These are phyloP conservation scores for Cupressus sempervirens DNA, from an alignment of 75 land plant species.

Conservation along the genomic window DNA sequence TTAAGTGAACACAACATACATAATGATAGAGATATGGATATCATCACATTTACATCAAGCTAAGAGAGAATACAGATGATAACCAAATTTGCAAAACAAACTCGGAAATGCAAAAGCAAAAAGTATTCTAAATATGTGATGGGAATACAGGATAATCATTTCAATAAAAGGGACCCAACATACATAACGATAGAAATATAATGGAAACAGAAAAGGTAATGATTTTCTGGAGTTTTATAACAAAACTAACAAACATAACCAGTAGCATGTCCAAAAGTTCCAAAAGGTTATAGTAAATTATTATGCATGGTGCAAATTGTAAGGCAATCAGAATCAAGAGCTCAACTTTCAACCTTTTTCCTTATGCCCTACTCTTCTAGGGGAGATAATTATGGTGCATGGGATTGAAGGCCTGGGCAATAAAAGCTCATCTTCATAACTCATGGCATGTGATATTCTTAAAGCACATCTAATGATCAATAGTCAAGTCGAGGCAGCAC, in stretches of 20 bases:
- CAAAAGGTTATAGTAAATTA: neutral
- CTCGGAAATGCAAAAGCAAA: neutral
- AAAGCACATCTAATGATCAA: neutral
- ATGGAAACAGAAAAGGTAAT: neutral
- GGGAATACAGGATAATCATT: neutral
- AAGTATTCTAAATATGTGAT: neutral
- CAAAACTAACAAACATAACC: neutral
- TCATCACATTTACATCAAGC: no score
- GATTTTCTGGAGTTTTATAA: neutral
- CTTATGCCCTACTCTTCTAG: neutral
- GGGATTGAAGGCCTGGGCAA: neutral
- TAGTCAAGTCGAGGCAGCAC: neutral
- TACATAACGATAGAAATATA: neutral
- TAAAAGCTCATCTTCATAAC: neutral
- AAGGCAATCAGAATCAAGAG: neutral
- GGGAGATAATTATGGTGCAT: neutral
- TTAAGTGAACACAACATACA: neutral
- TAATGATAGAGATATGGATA: neutral
- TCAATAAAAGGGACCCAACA: neutral
- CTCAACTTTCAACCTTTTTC: neutral
- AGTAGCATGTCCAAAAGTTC: neutral
- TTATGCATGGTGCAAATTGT: neutral
- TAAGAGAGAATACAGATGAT: no score
- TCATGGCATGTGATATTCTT: neutral
- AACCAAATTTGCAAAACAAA: no score